Base-by-base conservation (phyloP, 1,284 basidiomycete genomes). In the Trametes sp. region DNA sequence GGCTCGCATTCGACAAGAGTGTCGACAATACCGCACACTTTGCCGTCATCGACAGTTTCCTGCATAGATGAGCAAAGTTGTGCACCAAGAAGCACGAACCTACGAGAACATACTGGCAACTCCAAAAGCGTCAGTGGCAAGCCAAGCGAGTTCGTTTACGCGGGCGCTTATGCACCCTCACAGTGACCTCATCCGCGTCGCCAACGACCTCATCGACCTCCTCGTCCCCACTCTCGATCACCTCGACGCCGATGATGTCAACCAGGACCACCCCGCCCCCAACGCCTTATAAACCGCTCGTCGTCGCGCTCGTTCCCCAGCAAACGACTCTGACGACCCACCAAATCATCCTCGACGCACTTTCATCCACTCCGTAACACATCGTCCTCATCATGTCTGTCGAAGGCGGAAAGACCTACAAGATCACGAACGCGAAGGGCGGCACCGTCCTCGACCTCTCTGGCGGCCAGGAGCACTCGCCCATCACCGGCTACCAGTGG, bases 371-470 rank as follows among this genome's bases (percentile, higher is more conserved):
- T 29, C n/a, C 48, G 2, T 19, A 4, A 59, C 48, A n/a, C 19
- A n/a, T 19, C 26, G 10, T 24, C 26, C 24, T n/a, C 48, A 63
- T 31, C 59, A 64, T 70, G 65, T 59, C 52, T 29, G 49, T 71
- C 51, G 45, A 68, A 44, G 60, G 35, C 55, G 70, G 70, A 36
- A 60, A 62, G 33, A 52, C 61, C 2, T 87, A 85, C 76, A 76
- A 69, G 46, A 76, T 88, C 68, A 77, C 72, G 49, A 88, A 88
- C 73, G 77, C 70, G 67, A 81, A 84, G 70, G 75, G 76, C 16
- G 79, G 79, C 5, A 87, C 80, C 6, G 82, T 78, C 42, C 59
- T 86, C 16, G 85, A 87, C 69, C 79, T 87, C 54, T 86, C 84
- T 23, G 84, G 81, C 1, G 74, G 62, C 4, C 41, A 59, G 45